phyloP scores from a whole-genome alignment of 768 basidiomycete species.

The Lactarius trivialis region DNA sequence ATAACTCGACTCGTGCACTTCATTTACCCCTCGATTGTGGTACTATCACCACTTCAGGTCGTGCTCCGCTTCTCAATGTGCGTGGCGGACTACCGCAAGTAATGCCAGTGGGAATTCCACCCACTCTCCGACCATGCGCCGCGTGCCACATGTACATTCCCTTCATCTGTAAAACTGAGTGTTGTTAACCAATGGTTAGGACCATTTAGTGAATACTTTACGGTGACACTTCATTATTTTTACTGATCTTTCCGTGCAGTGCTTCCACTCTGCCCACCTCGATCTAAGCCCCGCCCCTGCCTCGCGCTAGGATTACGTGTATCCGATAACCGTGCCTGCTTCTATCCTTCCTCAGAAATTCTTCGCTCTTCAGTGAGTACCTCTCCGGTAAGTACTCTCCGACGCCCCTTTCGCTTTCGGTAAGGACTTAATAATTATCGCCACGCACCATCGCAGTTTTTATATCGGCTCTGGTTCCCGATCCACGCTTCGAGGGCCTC shows the following conservation, averaged over 20 bases:
- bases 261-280: background rate
- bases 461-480: slow-evolving; percentile 14
- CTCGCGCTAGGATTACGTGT: slow-evolving; percentile 18
- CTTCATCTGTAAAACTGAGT: background rate
- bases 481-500: slow-evolving; percentile 22
- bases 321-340: slow-evolving; percentile 14
- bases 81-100: background rate
- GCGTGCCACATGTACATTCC: background rate
- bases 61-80: slow-evolving; percentile 1
- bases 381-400: too few relatives aligned
- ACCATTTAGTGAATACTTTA: background rate
- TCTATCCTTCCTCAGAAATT: slow-evolving; percentile 10
- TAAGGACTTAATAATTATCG: slow-evolving; percentile 8
- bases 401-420: slow-evolving; percentile 17
- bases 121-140: slow-evolving; percentile 4
- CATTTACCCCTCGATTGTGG: background rate
- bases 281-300: slow-evolving; percentile 7
- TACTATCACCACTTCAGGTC: background rate
- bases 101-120: background rate
- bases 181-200: background rate
- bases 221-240: background rate
- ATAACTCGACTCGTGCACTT: background rate
- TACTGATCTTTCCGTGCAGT: background rate
- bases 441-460: slow-evolving; percentile 13
- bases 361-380: background rate